These are phyloP conservation scores for Podospora australis DNA, from an alignment of 495 filamentous ascomycete genomes.

Conservation along the genomic window DNA sequence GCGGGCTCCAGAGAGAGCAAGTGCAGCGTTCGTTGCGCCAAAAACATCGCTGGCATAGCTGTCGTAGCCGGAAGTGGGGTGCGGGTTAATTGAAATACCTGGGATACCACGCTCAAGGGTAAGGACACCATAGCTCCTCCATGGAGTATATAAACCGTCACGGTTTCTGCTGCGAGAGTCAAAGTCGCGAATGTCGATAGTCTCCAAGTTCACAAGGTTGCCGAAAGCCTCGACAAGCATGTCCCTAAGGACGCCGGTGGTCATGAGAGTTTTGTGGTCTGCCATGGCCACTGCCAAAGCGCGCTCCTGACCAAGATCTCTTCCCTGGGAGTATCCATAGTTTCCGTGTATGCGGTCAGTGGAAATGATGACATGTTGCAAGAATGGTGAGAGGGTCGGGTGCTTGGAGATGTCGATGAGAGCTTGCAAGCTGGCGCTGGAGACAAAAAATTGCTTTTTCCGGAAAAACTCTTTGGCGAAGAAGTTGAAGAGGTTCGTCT, in stretches of 20 bases:
- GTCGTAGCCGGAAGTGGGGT: background rate
- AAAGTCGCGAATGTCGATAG: constrained; percentile 46
- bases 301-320: background rate
- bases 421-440: constrained; percentile 38
- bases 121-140: constrained; percentile 31
- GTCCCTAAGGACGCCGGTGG: constrained; percentile 34
- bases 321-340: background rate
- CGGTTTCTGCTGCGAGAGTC: constrained; percentile 25
- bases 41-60: constrained; percentile 20
- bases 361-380: constrained; percentile 45
- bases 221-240: constrained; percentile 46
- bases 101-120: constrained; percentile 12
- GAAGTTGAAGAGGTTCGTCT: constrained; percentile 33
- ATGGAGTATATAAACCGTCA: constrained; percentile 19
- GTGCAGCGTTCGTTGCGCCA: constrained; percentile 24
- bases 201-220: constrained; percentile 41
- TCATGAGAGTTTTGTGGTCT: constrained; percentile 28
- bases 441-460: constrained; percentile 50
- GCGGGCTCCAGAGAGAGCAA: constrained; percentile 26
- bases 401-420: constrained; percentile 49
- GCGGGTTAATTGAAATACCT: background rate
- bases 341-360: constrained; percentile 23
- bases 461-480: constrained; percentile 51
- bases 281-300: constrained; percentile 2
- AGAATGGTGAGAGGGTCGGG: constrained; percentile 29